phyloP scores from a whole-genome alignment of 495 filamentous ascomycete genomes.

The Lasiosphaeria ovina region DNA sequence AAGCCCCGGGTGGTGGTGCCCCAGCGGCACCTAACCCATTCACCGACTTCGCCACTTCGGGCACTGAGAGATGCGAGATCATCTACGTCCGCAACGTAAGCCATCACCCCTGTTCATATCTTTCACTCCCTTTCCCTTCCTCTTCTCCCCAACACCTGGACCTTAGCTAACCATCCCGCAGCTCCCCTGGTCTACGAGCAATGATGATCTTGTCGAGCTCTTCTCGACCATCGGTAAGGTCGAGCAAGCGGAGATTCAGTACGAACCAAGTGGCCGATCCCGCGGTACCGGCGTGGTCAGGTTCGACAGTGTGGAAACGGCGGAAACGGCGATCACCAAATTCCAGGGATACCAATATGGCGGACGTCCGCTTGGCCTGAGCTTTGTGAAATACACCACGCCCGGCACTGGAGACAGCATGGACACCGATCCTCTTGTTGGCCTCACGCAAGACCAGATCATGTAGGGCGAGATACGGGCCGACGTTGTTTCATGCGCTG shows the following conservation, averaged over 20 bases:
- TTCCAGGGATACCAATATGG: constrained; percentile 98
- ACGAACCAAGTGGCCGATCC: constrained; percentile 93
- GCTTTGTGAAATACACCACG: constrained; percentile 86
- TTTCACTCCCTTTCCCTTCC: neutral
- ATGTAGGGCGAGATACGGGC: constrained; percentile 58
- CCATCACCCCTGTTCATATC: constrained; percentile 16
- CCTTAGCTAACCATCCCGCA: constrained; percentile 39
- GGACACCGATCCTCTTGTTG: constrained; percentile 75
- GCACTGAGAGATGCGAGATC: constrained; percentile 74
- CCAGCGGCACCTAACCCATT: constrained; percentile 84
- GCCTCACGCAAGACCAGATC: constrained; percentile 93
- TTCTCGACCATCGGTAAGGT: constrained; percentile 98
- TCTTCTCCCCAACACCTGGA: no score
- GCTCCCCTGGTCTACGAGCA: constrained; percentile 98
- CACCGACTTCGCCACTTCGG: constrained; percentile 88
- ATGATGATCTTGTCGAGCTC: constrained; percentile 91
- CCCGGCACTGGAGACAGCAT: constrained; percentile 66
- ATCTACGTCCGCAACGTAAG: constrained; percentile 98
- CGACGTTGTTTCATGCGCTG: no score
- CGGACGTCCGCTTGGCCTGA: constrained; percentile 87
- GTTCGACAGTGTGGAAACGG: constrained; percentile 78
- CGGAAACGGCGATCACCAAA: constrained; percentile 92
- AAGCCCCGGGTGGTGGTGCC: constrained; percentile 33
- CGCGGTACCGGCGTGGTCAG: constrained; percentile 93
- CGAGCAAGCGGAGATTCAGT: constrained; percentile 96